These are phyloP conservation scores for Austroboletus novae-zelandiae DNA, from an alignment of 1,284 basidiomycete genomes.

Conservation along the genomic window DNA sequence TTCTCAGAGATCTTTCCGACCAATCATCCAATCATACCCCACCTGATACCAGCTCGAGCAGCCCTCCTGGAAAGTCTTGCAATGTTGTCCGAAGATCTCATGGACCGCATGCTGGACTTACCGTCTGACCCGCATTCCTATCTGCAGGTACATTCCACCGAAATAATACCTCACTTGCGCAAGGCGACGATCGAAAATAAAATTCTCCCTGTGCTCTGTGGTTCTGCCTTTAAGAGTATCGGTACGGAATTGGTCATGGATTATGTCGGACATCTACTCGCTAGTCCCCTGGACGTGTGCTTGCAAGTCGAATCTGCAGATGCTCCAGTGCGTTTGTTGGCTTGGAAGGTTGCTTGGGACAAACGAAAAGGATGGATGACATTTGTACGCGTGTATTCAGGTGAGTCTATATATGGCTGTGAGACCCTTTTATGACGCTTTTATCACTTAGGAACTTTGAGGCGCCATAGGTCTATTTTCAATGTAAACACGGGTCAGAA, in stretches of 20 bases:
- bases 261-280: slow-evolving; percentile 78
- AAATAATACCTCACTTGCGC: slow-evolving; percentile 65
- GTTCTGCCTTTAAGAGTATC: slow-evolving; percentile 78
- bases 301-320: slow-evolving; percentile 44
- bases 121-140: slow-evolving; percentile 62
- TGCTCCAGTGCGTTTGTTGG: slow-evolving; percentile 61
- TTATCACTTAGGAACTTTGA: slow-evolving; percentile 55
- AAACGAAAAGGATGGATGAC: slow-evolving; percentile 87
- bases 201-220: slow-evolving; percentile 80
- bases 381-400: slow-evolving; percentile 86
- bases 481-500: slow-evolving; percentile 69
- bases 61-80: slow-evolving; percentile 75
- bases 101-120: slow-evolving; percentile 65
- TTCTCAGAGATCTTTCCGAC: slow-evolving; percentile 45
- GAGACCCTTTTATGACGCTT: slow-evolving; percentile 1
- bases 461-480: slow-evolving; percentile 58
- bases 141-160: slow-evolving; percentile 47
- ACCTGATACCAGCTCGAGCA: slow-evolving; percentile 65
- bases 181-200: slow-evolving; percentile 63
- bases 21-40: slow-evolving; percentile 62
- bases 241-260: slow-evolving; percentile 82
- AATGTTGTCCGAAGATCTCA: slow-evolving; percentile 76
- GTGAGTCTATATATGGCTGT: slow-evolving; percentile 37
- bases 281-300: slow-evolving; percentile 69
- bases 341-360: slow-evolving; percentile 91